Base-by-base conservation (phyloP, 192 early-diverging fungal genomes). In the Podila epicladia region DNA sequence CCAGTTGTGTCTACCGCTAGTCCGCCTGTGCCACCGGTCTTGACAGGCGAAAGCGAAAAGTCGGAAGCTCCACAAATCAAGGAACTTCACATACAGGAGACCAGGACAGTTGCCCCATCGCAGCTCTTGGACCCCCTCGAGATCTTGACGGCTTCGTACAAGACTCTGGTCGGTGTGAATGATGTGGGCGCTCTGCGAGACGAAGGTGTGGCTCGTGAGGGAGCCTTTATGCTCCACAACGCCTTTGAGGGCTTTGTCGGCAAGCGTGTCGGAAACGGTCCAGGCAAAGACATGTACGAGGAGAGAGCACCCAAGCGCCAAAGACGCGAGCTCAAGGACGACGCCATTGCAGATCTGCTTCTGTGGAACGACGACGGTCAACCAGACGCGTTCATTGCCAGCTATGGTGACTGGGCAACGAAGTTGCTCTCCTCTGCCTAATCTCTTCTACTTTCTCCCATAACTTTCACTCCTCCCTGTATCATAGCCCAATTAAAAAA, bases 211-310 rank as follows among this genome's bases (percentile, higher is more conserved):
- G 9, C 70, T 8, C 45, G 59, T 0, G 70, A 68, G 22, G 38
- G 64, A 2, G 32, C 61, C 12, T 68, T 72, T 28, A 67, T 79
- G 53, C 50, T 72, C 12, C 76, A 72, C 13, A 72, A 72, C 31
- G 57, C 70, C 0, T 79, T 79, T 64, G 76, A 79, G 29, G 76
- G 76, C n/a, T 79, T 79, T 72, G 76, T 79, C 12, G 76, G 76
- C 20, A 79, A 79, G 45, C 64, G 76, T 4, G 24, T 72, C 0
- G 76, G 76, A 17, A 79, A 79, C 64, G 76, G 76, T 4, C 65
- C 60, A 26, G 70, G 76, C 11, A 71, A 72, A 55, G 76, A 79
- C n/a, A 48, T 79, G 60, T 72, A 72, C 53, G 69, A 72, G 31
- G 70, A 69, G 28, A 64, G 53, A 8, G 32, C 65, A 19, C 53